Evolutionary conservation across 2,329 filamentous ascomycete genomes (phyloP).

Genomic region (Davidsoniella neocaledoniae): DNA sequence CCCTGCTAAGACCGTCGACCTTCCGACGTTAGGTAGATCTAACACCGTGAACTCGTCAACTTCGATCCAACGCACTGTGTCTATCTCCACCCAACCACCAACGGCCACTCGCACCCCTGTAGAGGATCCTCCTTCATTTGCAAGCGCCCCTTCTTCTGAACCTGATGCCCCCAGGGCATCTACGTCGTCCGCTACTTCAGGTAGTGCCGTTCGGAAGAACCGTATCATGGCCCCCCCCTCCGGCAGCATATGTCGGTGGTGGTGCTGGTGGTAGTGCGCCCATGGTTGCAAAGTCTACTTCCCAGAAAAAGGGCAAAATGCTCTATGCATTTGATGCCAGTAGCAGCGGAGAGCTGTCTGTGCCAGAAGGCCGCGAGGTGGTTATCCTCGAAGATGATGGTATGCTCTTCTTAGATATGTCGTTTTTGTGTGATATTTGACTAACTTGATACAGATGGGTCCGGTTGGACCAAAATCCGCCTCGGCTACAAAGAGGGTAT

Average conservation of each 20-base stretch:
- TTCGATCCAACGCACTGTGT: slow-evolving; percentile 63
- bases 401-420: slow-evolving; percentile 30
- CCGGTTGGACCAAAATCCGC: slow-evolving; percentile 79
- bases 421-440: slow-evolving; percentile 5
- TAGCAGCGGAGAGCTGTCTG: slow-evolving; percentile 64
- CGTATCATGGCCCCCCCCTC: slow-evolving; percentile 81
- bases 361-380: slow-evolving; percentile 65
- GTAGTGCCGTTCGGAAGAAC: slow-evolving; percentile 34
- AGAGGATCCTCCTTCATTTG: slow-evolving; percentile 26
- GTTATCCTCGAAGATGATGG: slow-evolving; percentile 72
- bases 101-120: slow-evolving; percentile 28
- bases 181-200: slow-evolving; percentile 7
- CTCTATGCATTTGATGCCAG: slow-evolving; percentile 70
- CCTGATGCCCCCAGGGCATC: slow-evolving; percentile 14
- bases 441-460: slow-evolving; percentile 46
- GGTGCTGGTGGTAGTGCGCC: slow-evolving; percentile 33
- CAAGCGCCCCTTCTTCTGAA: slow-evolving; percentile 6
- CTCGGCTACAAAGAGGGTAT: slow-evolving; percentile 62
- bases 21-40: slow-evolving; percentile 54
- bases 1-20: slow-evolving; percentile 37
- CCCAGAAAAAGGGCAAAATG: slow-evolving; percentile 62
- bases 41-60: slow-evolving; percentile 85
- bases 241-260: slow-evolving; percentile 59
- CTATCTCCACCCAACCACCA: slow-evolving; percentile 29
- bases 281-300: slow-evolving; percentile 25